Evolutionary conservation across 2,329 filamentous ascomycete species (phyloP).

Genomic region (Hymenoscyphus linearis): DNA sequence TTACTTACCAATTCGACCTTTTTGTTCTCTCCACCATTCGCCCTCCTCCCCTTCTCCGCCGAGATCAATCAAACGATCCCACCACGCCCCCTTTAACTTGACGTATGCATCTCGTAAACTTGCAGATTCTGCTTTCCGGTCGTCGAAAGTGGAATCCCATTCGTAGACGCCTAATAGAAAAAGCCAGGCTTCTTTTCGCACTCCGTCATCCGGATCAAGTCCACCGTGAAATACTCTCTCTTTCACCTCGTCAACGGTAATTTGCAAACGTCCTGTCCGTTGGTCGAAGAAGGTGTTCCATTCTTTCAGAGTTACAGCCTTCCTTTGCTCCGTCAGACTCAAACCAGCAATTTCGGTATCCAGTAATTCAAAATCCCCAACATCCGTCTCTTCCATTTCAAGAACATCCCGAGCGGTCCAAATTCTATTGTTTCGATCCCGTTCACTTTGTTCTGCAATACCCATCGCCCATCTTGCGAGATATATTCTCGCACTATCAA

Average conservation of each 20-base stretch:
- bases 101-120: constrained; percentile 91
- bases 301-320: constrained; percentile 72
- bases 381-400: constrained; percentile 88
- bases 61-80: constrained; percentile 85
- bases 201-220: constrained; percentile 80
- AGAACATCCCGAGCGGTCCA: constrained; percentile 92
- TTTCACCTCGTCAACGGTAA: constrained; percentile 90
- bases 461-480: constrained; percentile 97
- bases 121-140: constrained; percentile 76
- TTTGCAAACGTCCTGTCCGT: constrained; percentile 64
- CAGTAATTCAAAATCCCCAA: constrained; percentile 92
- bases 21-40: constrained; percentile 97
- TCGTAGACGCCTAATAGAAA: constrained; percentile 88
- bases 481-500: constrained; percentile 92
- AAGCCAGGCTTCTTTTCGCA: constrained; percentile 93
- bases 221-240: constrained; percentile 97
- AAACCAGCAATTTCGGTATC: constrained; percentile 71
- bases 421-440: constrained; percentile 76
- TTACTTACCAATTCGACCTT: constrained; percentile 78
- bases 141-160: constrained; percentile 85
- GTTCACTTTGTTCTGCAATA: constrained; percentile 93
- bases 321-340: constrained; percentile 70
- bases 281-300: constrained; percentile 89
- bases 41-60: constrained; percentile 73
- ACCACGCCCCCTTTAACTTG: constrained; percentile 89